phyloP scores from a whole-genome alignment of 106 monocot genomes.

The Vanilla planifolia region DNA sequence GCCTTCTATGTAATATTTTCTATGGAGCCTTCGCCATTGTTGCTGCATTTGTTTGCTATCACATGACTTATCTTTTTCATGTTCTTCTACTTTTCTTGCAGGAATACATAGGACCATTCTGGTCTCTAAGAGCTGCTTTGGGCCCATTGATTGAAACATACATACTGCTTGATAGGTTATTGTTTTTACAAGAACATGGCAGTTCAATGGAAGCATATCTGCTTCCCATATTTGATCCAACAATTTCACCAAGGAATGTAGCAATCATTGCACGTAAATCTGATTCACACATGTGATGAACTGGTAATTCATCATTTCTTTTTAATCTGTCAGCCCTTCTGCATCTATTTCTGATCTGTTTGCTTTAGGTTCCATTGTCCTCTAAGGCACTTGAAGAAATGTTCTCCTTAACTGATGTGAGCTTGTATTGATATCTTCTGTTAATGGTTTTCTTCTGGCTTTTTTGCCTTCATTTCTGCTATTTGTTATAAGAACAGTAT shows the following conservation, averaged over 20 bases:
- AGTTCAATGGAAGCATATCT: conserved; percentile 40
- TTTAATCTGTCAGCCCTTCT: background rate
- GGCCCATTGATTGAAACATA: conserved; percentile 82
- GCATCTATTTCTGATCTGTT: background rate
- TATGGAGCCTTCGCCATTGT: no score
- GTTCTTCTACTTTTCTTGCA: conserved; percentile 25
- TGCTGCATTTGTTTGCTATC: background rate
- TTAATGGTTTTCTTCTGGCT: no score
- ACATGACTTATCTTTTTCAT: no score
- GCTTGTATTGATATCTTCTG: no score
- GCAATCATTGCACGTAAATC: conserved; percentile 65
- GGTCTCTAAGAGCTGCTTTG: conserved; percentile 80
- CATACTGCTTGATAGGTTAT: conserved; percentile 82
- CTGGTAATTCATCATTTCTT: background rate
- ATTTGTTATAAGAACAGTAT: no score
- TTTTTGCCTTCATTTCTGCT: no score
- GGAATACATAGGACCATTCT: conserved; percentile 84
- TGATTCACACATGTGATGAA: conserved; percentile 8
- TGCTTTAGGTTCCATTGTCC: background rate
- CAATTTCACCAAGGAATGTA: conserved; percentile 76
- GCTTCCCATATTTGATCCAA: conserved; percentile 80
- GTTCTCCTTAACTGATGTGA: no score
- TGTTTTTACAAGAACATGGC: conserved; percentile 82
- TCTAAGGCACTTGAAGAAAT: background rate
- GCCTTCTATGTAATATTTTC: no score